Evolutionary conservation across 2,329 filamentous ascomycete species (phyloP).

Genomic region (Ophiostoma novo-ulmi): DNA sequence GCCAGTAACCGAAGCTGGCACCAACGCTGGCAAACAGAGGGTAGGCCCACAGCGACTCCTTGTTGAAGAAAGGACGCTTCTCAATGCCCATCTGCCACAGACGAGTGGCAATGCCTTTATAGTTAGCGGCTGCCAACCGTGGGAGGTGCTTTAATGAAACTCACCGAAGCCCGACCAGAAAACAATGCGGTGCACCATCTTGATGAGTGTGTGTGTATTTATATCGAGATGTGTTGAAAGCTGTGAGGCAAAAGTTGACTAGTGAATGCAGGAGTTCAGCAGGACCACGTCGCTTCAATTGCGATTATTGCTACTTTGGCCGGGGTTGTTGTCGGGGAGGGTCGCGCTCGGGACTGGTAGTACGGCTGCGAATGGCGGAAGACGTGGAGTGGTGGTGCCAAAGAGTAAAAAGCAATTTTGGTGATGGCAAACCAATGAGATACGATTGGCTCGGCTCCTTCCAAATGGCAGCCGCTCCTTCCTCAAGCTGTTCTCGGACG

Average conservation of each 20-base stretch:
- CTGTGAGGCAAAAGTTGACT: neutral
- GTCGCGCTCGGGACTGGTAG: neutral
- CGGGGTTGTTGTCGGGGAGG: conserved; percentile 1
- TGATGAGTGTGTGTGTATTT: conserved; percentile 28
- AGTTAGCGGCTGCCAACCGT: neutral
- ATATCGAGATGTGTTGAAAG: neutral
- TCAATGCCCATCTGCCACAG: conserved; percentile 98
- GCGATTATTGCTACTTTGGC: neutral
- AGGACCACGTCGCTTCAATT: neutral
- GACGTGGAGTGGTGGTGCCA: conserved; percentile 18
- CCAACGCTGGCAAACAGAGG: conserved; percentile 81
- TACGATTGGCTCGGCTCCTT: conserved; percentile 23
- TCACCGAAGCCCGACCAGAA: conserved; percentile 92
- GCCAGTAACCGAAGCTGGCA: conserved; percentile 94
- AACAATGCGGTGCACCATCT: conserved; percentile 61
- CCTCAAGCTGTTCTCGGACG: conserved; percentile 12
- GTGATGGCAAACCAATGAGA: conserved; percentile 27
- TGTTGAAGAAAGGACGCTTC: conserved; percentile 91
- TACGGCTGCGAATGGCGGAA: conserved; percentile 1
- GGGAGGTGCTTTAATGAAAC: conserved; percentile 31
- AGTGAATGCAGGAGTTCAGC: neutral
- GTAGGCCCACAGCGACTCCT: conserved; percentile 81
- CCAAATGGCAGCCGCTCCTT: neutral
- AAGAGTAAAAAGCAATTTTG: conserved; percentile 19
- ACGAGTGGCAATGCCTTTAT: conserved; percentile 76